Evolutionary conservation across 441 rosid genomes (phyloP).

Genomic region (Macaranga tanarius): DNA sequence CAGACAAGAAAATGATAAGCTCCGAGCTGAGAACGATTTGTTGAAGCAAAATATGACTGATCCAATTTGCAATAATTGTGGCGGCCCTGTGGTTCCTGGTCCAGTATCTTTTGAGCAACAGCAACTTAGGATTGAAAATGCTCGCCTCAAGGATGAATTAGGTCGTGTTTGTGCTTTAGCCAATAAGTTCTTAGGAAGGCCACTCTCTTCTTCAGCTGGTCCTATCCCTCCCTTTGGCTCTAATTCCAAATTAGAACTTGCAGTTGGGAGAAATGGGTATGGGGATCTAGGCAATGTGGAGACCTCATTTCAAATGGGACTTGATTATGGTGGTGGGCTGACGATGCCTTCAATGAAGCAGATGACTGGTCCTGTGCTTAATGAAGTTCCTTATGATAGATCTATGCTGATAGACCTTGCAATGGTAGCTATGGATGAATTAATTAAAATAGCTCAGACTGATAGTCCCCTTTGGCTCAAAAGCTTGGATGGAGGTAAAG

Average conservation of each 20-base stretch:
- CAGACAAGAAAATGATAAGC: constrained; percentile 71
- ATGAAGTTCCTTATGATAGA: constrained; percentile 41
- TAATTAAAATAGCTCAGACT: constrained; percentile 60
- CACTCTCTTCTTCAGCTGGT: constrained; percentile 37
- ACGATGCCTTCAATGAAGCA: constrained; percentile 28
- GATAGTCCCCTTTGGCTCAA: constrained; percentile 66
- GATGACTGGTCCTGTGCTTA: constrained; percentile 19
- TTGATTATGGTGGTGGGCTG: constrained; percentile 37
- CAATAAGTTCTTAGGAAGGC: constrained; percentile 70
- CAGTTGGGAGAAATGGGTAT: constrained; percentile 51
- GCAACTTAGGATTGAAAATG: constrained; percentile 72
- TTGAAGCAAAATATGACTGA: constrained; percentile 59
- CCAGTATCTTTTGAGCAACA: constrained; percentile 69
- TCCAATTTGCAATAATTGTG: constrained; percentile 72
- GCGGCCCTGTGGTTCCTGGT: constrained; percentile 63
- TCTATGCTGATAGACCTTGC: constrained; percentile 63
- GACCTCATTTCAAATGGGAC: constrained; percentile 37
- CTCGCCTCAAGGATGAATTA: constrained; percentile 70
- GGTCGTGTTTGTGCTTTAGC: constrained; percentile 71
- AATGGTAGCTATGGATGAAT: constrained; percentile 68
- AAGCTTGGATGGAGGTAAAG: constrained; percentile 46
- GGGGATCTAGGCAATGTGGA: constrained; percentile 31
- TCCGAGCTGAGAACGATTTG: constrained; percentile 68
- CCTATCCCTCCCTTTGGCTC: constrained; percentile 43
- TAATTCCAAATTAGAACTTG: constrained; percentile 52